Evolutionary conservation across 352 stramenopile species (phyloP), one percentile per base, ranked within the genome.

Genomic region (Phytophthora chlamydospora): DNA sequence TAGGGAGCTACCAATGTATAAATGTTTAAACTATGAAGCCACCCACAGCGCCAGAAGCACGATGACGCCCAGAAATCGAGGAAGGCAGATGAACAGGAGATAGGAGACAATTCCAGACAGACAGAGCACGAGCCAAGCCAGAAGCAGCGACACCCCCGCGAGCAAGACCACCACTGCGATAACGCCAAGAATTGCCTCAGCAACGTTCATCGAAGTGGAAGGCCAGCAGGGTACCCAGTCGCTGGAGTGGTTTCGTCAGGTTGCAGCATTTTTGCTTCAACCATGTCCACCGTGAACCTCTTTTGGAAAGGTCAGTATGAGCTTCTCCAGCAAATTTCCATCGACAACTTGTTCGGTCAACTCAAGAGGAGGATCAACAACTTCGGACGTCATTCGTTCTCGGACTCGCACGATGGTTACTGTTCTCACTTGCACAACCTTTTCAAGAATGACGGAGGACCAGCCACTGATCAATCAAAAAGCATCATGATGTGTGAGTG

Each of bases 131-230:
- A n/a, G 12, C n/a, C n/a, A 39, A 24, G 38, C 16, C 44, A 51
- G 24, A 39, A 33, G 21, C 29, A 51, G 27, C 44, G 31, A 24
- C 14, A 51, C 11, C 14, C 31, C 17, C 14, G 27, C 6, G 11
- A 51, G 44, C 8, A 51, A 39, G 24, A 51, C 27, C 6, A 9
- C 27, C 44, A 31, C 27, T 17, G 14, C 44, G 29, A 51, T 16
- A 27, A 47, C 44, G 11, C 43, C 61, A 6, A 34, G 19, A 8
- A 59, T 50, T 8, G 35, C 48, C 9, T 65, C 40, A 9, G 48
- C 17, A 45, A 45, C 33, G 29, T 64, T 65, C 16, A 43, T 10
- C 16, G n/a, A 51, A 2, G 35, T 65, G 54, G 54, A 60, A 69
- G 19, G 21, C 33, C 6, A 69, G 33, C 1, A 65, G 45, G 2